A percentile compares a stretch with the other conserved stretches of the same genome.
Conservation (phyloP, 371 early-diverging fungal genomes). For the Funneliformis caledonium region DNA sequence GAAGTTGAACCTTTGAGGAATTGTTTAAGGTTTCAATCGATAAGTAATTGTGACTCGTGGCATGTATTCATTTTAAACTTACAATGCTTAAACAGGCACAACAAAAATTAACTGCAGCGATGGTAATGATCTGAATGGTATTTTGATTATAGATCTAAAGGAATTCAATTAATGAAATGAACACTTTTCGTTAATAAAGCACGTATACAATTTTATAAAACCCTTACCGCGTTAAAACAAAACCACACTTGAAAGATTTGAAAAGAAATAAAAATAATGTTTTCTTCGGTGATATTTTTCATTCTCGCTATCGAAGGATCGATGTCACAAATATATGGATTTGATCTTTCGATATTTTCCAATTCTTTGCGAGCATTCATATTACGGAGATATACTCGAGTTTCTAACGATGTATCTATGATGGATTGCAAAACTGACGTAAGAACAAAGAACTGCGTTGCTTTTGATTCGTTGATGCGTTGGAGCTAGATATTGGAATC, state of each 20-base stretch:
- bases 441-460: slow-evolving; percentile 1
- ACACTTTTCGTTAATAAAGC: neutral
- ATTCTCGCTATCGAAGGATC: neutral
- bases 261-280: slow-evolving; percentile 23
- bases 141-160: slow-evolving; percentile 34
- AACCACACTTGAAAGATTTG: slow-evolving; percentile 29
- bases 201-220: neutral
- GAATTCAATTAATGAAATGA: neutral
- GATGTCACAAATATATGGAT: too few species aligned
- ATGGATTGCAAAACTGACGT: slow-evolving; percentile 22
- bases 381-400: neutral
- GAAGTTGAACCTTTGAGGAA: slow-evolving; percentile 8
- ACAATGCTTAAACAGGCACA: slow-evolving; percentile 29
- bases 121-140: slow-evolving; percentile 35
- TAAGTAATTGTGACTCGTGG: neutral
- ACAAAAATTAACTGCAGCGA: slow-evolving; percentile 12
- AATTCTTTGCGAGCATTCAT: neutral
- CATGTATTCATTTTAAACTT: neutral
- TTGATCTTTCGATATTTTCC: too few species aligned
- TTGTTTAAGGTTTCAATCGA: neutral
- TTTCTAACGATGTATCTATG: neutral
- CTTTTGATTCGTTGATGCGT: neutral
- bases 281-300: slow-evolving; percentile 20
- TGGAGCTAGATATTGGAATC: neutral
- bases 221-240: slow-evolving; percentile 30